phyloP scores from a whole-genome alignment of 352 stramenopile species.

The Globisporangium camurandrum region DNA sequence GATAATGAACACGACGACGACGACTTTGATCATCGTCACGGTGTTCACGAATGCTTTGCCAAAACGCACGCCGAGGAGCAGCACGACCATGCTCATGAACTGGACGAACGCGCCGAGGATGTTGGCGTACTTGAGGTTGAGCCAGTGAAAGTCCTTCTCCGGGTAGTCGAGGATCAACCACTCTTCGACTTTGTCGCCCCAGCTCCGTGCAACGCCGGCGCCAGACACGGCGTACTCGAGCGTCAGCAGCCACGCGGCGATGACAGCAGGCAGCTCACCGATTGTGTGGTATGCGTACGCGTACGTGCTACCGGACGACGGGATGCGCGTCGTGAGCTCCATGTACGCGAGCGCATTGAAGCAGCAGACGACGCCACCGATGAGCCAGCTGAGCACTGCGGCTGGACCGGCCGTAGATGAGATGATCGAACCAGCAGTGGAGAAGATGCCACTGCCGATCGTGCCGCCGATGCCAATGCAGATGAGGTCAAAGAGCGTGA shows the following conservation, averaged over 20 bases:
- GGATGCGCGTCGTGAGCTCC: slow-evolving; percentile 74
- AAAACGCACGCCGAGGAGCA: slow-evolving; percentile 74
- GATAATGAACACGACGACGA: slow-evolving; percentile 87
- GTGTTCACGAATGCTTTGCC: slow-evolving; percentile 85
- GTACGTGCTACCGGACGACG: slow-evolving; percentile 86
- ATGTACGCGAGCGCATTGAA: slow-evolving; percentile 81
- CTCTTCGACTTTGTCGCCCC: slow-evolving; percentile 86
- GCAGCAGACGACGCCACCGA: slow-evolving; percentile 67
- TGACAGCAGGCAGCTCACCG: slow-evolving; percentile 84
- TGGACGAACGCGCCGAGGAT: slow-evolving; percentile 51
- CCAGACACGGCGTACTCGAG: slow-evolving; percentile 88
- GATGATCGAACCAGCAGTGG: slow-evolving; percentile 56
- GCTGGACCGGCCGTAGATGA: slow-evolving; percentile 60
- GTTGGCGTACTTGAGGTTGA: slow-evolving; percentile 46
- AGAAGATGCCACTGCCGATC: slow-evolving; percentile 87
- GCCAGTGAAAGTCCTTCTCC: slow-evolving; percentile 31
- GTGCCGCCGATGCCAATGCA: slow-evolving; percentile 86
- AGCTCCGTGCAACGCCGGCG: slow-evolving; percentile 87
- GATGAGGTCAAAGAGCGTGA: slow-evolving; percentile 80
- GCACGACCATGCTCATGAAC: slow-evolving; percentile 47
- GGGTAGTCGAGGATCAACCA: slow-evolving; percentile 40
- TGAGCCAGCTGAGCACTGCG: slow-evolving; percentile 60
- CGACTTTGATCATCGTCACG: slow-evolving; percentile 66
- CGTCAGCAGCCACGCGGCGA: slow-evolving; percentile 77
- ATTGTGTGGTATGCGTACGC: slow-evolving; percentile 88